These are phyloP conservation scores for Xylariaceae sp. DNA, from an alignment of 2,329 filamentous ascomycete species.

Conservation along the genomic window DNA sequence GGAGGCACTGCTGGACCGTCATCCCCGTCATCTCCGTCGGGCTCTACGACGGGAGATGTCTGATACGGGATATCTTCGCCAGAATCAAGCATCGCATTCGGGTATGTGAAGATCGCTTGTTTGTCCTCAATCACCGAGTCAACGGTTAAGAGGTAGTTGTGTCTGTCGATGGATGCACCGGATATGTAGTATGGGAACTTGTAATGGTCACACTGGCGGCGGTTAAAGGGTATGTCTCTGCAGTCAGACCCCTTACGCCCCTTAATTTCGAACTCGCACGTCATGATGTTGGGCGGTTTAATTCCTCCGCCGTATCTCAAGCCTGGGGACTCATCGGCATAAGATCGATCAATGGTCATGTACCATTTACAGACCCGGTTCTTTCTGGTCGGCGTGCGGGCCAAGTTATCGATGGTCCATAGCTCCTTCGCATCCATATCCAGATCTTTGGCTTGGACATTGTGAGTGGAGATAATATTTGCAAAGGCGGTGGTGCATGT, in stretches of 20 bases:
- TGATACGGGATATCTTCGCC: constrained; percentile 15
- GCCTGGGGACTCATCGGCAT: background rate
- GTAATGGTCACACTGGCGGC: constrained; percentile 1
- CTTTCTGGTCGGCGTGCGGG: constrained; percentile 9
- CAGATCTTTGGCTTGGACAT: background rate
- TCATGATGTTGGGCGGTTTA: background rate
- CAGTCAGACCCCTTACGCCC: constrained; percentile 15
- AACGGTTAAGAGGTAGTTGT: constrained; percentile 21
- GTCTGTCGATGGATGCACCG: constrained; percentile 17
- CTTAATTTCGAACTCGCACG: constrained; percentile 7
- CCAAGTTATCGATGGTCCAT: constrained; percentile 18
- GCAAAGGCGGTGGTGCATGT: background rate
- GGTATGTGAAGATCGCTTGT: constrained; percentile 20
- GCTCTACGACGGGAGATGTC: background rate
- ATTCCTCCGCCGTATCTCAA: background rate
- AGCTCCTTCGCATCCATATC: background rate
- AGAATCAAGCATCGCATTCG: constrained; percentile 19
- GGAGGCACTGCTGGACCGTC: background rate
- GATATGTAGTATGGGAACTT: constrained; percentile 10
- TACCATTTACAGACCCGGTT: constrained; percentile 18
- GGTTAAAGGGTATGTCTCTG: constrained; percentile 4
- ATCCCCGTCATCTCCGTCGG: too few species aligned
- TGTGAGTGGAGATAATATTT: background rate
- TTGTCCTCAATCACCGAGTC: background rate
- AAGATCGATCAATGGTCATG: constrained; percentile 10